Base-by-base conservation (phyloP, 768 basidiomycete genomes). In the Russula brevipes region DNA sequence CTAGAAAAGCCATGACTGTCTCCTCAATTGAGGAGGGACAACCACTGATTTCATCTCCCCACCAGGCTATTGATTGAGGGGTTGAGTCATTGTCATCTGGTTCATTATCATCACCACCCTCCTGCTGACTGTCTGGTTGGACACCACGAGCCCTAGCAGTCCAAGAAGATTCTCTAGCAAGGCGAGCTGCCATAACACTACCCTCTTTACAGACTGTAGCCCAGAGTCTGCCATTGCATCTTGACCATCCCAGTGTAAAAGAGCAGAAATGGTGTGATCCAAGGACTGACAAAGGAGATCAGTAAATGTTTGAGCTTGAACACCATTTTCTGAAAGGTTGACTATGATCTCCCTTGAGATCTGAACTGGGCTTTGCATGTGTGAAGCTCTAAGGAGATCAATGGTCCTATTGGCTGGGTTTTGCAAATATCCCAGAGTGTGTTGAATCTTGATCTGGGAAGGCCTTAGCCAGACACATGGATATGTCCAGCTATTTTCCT, bases 321-420 rank as follows among this genome's bases (percentile, higher is more conserved):
- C 86, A 0, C 83, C 82, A 67, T 88, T 88, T 60, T 87, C 85
- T 0, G 81, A 77, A 6, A 88, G 74, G 69, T 87, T 87, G 54
- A 86, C 80, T 42, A 87, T 82, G 0, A 79, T 81, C 66, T 89
- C 85, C 1, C 76, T 72, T 1, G 84, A 81, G 5, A 88, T 73
- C 7, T 76, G 74, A 5, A 78, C 74, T 1, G 81, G 78, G 2
- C 76, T 75, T 17, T 74, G 73, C 64, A 85, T 71, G 14, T 81
- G 79, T 0, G 84, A 80, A 0, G 77, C 72, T 0, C 82, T 79
- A 2, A 90, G 74, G 0, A 89, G 72, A 58, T 86, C 85, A 45
- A 87, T 74, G 4, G 78, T 80, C 9, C 75, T 72, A 49, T 79
- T 77, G 1, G 80, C 76, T 4, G 75, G 76, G 50, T 85, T 80